Percentiles rank a stretch among this genome's conserved stretches.
Evolutionary conservation across 2,329 filamentous ascomycete genomes (phyloP).

Genomic region (Beauveria brongniartii): DNA sequence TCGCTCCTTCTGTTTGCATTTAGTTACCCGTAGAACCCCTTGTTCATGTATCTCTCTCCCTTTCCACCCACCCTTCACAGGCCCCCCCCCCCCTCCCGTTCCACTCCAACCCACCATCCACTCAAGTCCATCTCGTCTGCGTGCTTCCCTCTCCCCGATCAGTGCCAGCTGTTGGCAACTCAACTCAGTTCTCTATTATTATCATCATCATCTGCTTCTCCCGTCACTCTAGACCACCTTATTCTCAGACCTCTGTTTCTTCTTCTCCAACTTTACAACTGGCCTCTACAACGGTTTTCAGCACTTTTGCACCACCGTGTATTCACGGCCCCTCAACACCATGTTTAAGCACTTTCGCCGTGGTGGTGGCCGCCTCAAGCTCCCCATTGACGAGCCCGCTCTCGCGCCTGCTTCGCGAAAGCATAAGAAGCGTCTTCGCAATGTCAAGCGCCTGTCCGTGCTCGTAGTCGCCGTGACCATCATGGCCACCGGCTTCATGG

Average conservation of each 20-base stretch:
- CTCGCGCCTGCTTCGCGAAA: background rate
- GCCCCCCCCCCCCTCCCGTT: background rate
- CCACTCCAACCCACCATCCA: background rate
- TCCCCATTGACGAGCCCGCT: constrained; percentile 6
- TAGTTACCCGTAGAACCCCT: background rate
- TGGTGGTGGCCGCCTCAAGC: constrained; percentile 1
- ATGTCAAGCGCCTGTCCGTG: constrained; percentile 8
- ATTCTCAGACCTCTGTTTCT: background rate
- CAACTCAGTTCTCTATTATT: background rate
- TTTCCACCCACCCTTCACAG: background rate
- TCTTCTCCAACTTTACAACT: background rate
- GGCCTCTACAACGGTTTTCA: background rate
- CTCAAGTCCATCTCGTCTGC: background rate
- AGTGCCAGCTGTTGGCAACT: background rate
- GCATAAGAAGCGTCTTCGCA: constrained; percentile 7
- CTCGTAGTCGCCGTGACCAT: constrained; percentile 7
- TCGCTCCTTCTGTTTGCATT: too few relatives aligned
- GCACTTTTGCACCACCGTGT: background rate
- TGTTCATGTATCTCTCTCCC: background rate
- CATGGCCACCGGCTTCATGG: constrained; percentile 9
- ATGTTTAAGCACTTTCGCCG: constrained; percentile 10
- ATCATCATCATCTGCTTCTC: background rate
- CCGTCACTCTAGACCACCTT: background rate
- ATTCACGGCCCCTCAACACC: background rate
- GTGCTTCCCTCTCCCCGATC: background rate